phyloP scores from a whole-genome alignment of 257 asterid species.

The Solanum chiquidenum region DNA sequence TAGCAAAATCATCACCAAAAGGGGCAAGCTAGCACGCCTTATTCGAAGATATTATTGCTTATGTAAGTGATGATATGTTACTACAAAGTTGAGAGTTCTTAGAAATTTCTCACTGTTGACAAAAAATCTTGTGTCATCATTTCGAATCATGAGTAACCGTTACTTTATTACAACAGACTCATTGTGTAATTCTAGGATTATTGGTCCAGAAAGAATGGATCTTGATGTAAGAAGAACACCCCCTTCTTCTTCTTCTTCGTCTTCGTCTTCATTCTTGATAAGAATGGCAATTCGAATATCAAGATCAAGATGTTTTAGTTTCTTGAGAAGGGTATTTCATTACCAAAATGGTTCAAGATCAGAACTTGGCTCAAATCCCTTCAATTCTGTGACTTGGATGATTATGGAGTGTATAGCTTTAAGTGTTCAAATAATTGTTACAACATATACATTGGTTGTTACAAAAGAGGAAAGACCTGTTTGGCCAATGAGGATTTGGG shows the following conservation, averaged over 20 bases:
- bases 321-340: conserved; percentile 75
- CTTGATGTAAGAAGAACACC: conserved; percentile 18
- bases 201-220: conserved; percentile 28
- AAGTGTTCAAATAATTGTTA: conserved; percentile 37
- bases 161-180: conserved; percentile 45
- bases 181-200: conserved; percentile 28
- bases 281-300: conserved; percentile 66
- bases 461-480: conserved; percentile 65
- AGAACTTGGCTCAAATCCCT: conserved; percentile 76
- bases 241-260: not conserved
- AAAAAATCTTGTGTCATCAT: not conserved
- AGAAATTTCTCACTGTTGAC: not conserved
- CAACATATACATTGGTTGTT: conserved; percentile 30
- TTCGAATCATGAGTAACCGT: conserved; percentile 35
- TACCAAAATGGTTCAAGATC: conserved; percentile 84
- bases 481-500: conserved; percentile 97
- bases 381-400: conserved; percentile 69
- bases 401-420: conserved; percentile 45
- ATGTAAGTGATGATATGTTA: not conserved
- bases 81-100: not conserved
- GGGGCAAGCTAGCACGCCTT: not conserved
- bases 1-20: not conserved
- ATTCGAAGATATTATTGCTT: not conserved
- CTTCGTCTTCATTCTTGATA: conserved; percentile 27
- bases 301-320: conserved; percentile 61